Evolutionary conservation across 78 protist species (phyloP), one percentile per base, ranked within the genome.

Genomic region (Emiliania huxleyi): DNA sequence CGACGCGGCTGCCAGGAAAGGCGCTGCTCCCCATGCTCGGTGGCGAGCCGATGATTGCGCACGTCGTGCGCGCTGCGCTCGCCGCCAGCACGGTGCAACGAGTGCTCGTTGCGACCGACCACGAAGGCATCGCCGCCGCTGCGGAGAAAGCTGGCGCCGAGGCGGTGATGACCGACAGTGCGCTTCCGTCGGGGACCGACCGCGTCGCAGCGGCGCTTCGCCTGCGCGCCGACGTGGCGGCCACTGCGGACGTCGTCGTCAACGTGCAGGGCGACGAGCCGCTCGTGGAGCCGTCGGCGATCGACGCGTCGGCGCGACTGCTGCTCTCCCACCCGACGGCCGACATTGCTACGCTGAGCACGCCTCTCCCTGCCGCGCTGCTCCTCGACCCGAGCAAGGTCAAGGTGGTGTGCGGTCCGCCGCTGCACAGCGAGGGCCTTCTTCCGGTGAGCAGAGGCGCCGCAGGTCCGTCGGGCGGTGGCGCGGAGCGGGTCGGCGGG

Each of bases 201-300:
- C 81, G 81, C 81, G 81, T 71, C 43, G 81, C 81, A 2, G 81
- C 81, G 43, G 81, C 81, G 19, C 12, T 71, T 6, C 81, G 81
- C 81, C 38, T 2, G 35, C 40, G 33, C 81, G 18, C 43, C 23
- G 43, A 6, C 25, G 42, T 1, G 8, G 0, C 81, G 22, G n/a
- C 81, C 26, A n/a, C n/a, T n/a, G 56, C 5, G 5, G 71, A 56
- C 29, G 0, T 71, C 81, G 43, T 71, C 81, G 23, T 71, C 43
- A 71, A 71, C 42, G 81, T 71, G 42, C 81, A 56, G 43, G 81
- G 81, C 81, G 81, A 71, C 43, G 81, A 71, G 81, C 81, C 81
- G 15, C 22, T 29, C 12, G 4, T 71, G 23, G n/a, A 5, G 22
- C 81, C 81, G 18, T 0, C 18, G 1, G 38, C 81, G 12, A 71